Percentiles rank a stretch among this genome's conserved stretches.
phyloP scores from a whole-genome alignment of 2,329 filamentous ascomycete species.

The Aspergillus uvarum region DNA sequence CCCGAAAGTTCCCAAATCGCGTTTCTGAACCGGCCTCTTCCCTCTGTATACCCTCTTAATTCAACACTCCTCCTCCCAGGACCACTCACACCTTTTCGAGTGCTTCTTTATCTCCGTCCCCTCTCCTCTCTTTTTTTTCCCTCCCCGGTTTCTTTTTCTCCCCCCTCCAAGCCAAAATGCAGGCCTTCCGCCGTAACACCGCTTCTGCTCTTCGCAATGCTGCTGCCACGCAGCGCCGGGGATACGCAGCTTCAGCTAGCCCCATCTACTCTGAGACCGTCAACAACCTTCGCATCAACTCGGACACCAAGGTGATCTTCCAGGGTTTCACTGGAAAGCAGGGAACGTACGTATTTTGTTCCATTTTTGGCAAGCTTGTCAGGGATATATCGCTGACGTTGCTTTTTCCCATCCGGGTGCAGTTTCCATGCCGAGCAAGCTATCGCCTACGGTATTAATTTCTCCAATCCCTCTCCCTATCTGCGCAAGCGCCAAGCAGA shows the following conservation, averaged over 20 bases:
- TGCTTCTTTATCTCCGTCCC: conserved; percentile 16
- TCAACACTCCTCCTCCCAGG: conserved; percentile 8
- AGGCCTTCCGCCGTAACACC: conserved; percentile 75
- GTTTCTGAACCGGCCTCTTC: conserved; percentile 16
- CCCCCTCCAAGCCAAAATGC: conserved; percentile 58
- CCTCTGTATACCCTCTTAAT: conserved; percentile 16
- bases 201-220: conserved; percentile 67
- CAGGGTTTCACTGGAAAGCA: conserved; percentile 98
- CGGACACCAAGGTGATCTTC: conserved; percentile 90
- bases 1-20: conserved; percentile 32
- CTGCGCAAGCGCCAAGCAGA: conserved; percentile 9
- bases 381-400: conserved; percentile 33
- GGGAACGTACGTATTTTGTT: conserved; percentile 72
- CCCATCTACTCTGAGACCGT: conserved; percentile 65
- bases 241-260: conserved; percentile 67
- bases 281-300: conserved; percentile 88
- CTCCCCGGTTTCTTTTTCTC: neutral
- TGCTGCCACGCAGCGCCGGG: conserved; percentile 62
- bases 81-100: neutral
- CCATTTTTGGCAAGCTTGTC: neutral
- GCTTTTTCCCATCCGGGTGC: conserved; percentile 16
- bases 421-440: conserved; percentile 98
- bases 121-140: conserved; percentile 16
- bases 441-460: conserved; percentile 84
- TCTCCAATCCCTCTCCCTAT: conserved; percentile 16